Evolutionary conservation across 2,329 filamentous ascomycete species (phyloP), one percentile per base, ranked within the genome.

Genomic region (Didymella segeticola): DNA sequence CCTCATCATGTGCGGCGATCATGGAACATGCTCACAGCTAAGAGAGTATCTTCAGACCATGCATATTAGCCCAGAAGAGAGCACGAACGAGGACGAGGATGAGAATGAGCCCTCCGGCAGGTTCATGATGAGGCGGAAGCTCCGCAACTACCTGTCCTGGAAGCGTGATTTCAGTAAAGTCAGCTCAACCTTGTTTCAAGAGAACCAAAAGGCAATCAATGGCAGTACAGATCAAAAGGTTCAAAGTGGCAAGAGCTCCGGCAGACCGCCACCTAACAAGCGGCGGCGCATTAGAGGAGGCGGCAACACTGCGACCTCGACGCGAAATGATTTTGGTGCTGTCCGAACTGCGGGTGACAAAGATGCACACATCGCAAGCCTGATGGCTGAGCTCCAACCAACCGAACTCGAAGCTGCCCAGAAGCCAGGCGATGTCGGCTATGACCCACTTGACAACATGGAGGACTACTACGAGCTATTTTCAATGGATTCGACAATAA

Each of bases 1-100:
- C 43, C 79, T 99, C 27, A 91, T 99, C 71, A 98, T 99, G 95
- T 98, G 93, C 70, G 88, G 89, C 22, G 93, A 96, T 66, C 86
- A 90, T 51, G 86, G 87, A 50, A 96, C 91, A 8, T 96, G 91
- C 68, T 85, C 89, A 12, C 95, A 99, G 66, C 80, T 99, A 34
- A 86, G 91, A 60, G 93, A 98, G 71, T 98, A 93, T 70, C 78
- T 99, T 17, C 89, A 96, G 71, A 92, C 86, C 6, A 97, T 96
- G 91, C 86, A 96, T 68, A 83, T 93, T 23, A 86, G 84, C 47
- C 82, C 86, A 47, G 70, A 76, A 30, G 67, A 61, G n/a, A 61
- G 61, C 5, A 58, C 79, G 5, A 73, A 76, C 5, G 76, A 80
- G 4, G 78, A 82, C 5, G 51, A 82, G 2, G 82, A 83, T 11